Conservation (phyloP, 306 rosid genomes). For the Lotus japonicus region DNA sequence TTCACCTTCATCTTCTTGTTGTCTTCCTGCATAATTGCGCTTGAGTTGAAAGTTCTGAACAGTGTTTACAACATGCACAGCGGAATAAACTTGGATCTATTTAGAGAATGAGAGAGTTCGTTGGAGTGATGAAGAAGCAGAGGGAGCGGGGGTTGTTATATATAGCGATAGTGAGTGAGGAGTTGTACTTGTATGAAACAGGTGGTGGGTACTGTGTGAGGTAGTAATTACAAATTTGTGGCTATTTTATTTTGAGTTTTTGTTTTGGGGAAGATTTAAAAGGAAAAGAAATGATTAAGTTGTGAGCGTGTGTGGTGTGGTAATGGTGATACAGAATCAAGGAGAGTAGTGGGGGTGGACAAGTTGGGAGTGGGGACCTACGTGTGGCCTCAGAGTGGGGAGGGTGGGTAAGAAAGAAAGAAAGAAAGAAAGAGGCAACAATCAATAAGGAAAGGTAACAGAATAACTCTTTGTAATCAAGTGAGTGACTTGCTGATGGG, state of each 20-base stretch:
- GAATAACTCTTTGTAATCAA: neutral
- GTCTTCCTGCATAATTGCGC: conserved; percentile 17
- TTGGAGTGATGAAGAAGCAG: neutral
- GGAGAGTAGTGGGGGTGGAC: neutral
- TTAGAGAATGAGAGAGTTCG: conserved; percentile 12
- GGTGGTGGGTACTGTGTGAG: neutral
- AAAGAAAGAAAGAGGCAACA: neutral
- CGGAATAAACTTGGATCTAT: no score
- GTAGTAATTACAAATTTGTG: neutral
- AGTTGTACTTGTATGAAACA: neutral
- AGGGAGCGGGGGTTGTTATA: neutral
- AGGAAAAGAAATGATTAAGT: neutral
- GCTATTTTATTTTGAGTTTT: neutral
- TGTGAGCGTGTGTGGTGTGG: neutral
- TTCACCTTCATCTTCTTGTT: conserved; percentile 66
- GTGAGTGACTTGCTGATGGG: neutral
- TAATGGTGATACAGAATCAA: neutral
- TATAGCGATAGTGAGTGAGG: neutral
- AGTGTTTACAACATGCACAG: no score
- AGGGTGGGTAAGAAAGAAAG: no score
- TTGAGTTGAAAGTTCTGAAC: no score
- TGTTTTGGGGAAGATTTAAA: neutral
- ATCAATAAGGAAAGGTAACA: neutral
- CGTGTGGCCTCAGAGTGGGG: conserved; percentile 11
- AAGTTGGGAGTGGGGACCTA: neutral